A percentile compares a stretch with the other conserved stretches of the same genome.
These are phyloP conservation scores for Candida sanyaensis DNA, from an alignment of 1,139 yeast species.

Conservation along the genomic window DNA sequence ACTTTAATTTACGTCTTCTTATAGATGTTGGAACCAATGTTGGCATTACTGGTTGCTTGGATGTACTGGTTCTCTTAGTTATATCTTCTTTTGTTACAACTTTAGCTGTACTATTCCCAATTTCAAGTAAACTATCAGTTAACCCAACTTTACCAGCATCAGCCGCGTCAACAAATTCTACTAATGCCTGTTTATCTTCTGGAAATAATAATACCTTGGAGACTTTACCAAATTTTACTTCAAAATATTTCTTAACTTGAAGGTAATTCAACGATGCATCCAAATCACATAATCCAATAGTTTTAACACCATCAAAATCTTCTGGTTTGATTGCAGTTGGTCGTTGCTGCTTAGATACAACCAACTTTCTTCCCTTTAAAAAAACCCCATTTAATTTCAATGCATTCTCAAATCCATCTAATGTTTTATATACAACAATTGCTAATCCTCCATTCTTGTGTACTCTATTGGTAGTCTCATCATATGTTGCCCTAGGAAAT, in stretches of 20 bases:
- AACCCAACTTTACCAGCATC: constrained; percentile 63
- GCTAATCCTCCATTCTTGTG: constrained; percentile 55
- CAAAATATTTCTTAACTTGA: constrained; percentile 38
- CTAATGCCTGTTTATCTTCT: constrained; percentile 50
- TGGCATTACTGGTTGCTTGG: constrained; percentile 34
- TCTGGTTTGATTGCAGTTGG: constrained; percentile 25
- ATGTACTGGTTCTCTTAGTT: constrained; percentile 20
- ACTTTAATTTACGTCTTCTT: constrained; percentile 7
- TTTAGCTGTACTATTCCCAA: constrained; percentile 9
- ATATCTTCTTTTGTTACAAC: constrained; percentile 8
- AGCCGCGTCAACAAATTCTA: constrained; percentile 47
- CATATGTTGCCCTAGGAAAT: constrained; percentile 42
- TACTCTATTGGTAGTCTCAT: constrained; percentile 25
- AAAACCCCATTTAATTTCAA: constrained; percentile 33
- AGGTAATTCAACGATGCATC: constrained; percentile 47
- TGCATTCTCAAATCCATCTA: constrained; percentile 43
- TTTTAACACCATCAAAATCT: constrained; percentile 28
- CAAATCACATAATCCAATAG: constrained; percentile 47
- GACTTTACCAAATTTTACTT: constrained; percentile 36
- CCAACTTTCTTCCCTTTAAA: constrained; percentile 44
- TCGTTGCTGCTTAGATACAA: constrained; percentile 37
- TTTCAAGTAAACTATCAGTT: constrained; percentile 10
- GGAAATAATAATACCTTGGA: constrained; percentile 48
- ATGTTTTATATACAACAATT: constrained; percentile 46
- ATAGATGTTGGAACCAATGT: constrained; percentile 11